These are phyloP conservation scores for Ulmus americana DNA, from an alignment of 331 rosid genomes.

Conservation along the genomic window DNA sequence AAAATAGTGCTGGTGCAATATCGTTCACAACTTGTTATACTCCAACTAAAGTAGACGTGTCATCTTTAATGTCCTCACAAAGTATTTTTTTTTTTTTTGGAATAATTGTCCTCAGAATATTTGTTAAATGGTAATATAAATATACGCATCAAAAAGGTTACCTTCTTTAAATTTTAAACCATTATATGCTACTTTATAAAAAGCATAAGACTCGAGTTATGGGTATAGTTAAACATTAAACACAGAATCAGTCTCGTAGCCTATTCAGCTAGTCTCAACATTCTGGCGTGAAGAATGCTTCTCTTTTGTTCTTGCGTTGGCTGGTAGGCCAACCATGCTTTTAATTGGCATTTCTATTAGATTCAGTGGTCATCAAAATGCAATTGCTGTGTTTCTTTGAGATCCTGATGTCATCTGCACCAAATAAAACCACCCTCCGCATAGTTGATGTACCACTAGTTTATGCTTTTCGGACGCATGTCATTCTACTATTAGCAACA, in stretches of 20 bases:
- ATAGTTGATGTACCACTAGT: slow-evolving; percentile 9
- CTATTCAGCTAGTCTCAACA: not conserved
- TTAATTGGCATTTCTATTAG: not conserved
- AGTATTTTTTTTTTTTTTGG: too few relatives aligned
- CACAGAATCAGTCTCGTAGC: not conserved
- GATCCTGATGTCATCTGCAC: not conserved
- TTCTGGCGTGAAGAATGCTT: not conserved
- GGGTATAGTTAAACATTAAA: not conserved
- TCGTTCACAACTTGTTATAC: slow-evolving; percentile 1
- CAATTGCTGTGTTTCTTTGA: not conserved
- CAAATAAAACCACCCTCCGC: slow-evolving; percentile 12
- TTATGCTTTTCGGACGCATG: slow-evolving; percentile 6
- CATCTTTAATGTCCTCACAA: too few relatives aligned
- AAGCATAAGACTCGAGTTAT: not conserved
- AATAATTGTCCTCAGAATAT: not conserved
- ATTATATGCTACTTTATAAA: not conserved
- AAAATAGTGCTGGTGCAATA: not conserved
- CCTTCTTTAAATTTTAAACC: slow-evolving; percentile 1
- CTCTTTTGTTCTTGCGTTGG: not conserved
- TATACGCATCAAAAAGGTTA: not conserved
- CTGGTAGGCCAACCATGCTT: not conserved
- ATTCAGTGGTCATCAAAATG: not conserved
- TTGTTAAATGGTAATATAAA: not conserved
- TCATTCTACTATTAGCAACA: not conserved
- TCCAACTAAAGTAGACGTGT: not conserved